Conservation (phyloP, 2,329 filamentous ascomycete genomes). For the Elsinoe fawcettii region DNA sequence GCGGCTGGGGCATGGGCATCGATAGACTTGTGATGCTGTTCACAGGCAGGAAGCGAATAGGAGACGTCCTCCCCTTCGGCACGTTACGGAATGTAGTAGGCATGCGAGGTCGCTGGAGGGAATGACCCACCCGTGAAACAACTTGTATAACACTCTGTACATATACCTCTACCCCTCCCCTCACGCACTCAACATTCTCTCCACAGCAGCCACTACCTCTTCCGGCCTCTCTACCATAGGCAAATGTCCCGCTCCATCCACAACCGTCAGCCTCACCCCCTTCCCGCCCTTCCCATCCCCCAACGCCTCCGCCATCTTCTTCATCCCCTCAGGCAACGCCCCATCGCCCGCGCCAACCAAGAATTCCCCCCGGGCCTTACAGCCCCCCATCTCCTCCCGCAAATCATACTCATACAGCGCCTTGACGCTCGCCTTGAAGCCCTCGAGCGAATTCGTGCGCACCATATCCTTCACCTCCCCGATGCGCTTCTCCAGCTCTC, state of each 20-base stretch:
- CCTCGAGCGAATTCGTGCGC: slow-evolving; percentile 58
- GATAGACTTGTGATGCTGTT: slow-evolving; percentile 91
- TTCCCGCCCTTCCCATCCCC: slow-evolving; percentile 34
- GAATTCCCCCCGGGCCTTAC: slow-evolving; percentile 55
- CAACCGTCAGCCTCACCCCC: slow-evolving; percentile 53
- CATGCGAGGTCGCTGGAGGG: slow-evolving; percentile 22
- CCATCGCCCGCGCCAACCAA: slow-evolving; percentile 68
- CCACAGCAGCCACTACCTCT: slow-evolving; percentile 58
- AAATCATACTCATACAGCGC: slow-evolving; percentile 68
- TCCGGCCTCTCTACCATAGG: slow-evolving; percentile 73
- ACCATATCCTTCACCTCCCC: slow-evolving; percentile 62
- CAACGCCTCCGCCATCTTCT: slow-evolving; percentile 56
- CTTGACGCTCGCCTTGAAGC: slow-evolving; percentile 60
- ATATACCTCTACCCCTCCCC: not conserved
- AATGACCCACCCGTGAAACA: not conserved
- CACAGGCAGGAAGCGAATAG: slow-evolving; percentile 67
- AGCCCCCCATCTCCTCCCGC: slow-evolving; percentile 46
- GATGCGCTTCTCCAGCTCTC: slow-evolving; percentile 43
- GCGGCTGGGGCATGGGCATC: slow-evolving; percentile 91
- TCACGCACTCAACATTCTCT: slow-evolving; percentile 42
- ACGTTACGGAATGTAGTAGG: slow-evolving; percentile 58
- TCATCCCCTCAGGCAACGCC: slow-evolving; percentile 71
- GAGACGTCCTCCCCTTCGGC: slow-evolving; percentile 82
- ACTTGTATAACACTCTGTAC: not conserved
- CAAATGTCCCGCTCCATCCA: slow-evolving; percentile 67